Base-by-base conservation (phyloP, 768 basidiomycete genomes). In the Clitopilus hobsonii region DNA sequence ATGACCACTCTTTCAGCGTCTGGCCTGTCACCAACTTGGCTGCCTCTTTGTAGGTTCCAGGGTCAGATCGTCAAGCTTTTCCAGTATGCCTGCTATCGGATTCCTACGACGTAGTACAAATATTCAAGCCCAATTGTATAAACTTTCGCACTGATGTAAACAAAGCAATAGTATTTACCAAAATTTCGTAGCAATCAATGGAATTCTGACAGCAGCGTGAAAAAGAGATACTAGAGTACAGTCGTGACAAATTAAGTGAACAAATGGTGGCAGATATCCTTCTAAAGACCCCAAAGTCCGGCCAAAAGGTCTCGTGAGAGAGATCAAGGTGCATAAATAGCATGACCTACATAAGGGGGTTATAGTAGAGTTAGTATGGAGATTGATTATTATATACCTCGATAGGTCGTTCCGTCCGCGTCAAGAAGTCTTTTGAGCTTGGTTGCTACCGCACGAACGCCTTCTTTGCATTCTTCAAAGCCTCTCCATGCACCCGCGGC, bases 1-100 rank as follows among this genome's bases (percentile, higher is more conserved):
- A n/a, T 56, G 52, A 49, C 45, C 29, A 14, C 22, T 27, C 38
- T 49, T 24, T 3, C 61, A 91, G 89, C 71, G 71, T 79, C 54
- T 91, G 89, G 90, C 90, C 89, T 3, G 69, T 84, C 28, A 88
- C 86, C 58, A 86, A 79, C 65, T 64, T 89, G 61, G 75, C 86
- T n/a, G n/a, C n/a, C n/a, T 71, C 74, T 20, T 68, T 86, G 60
- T 86, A 72, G 76, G 41, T 18, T 45, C 10, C 22, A 45, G 18
- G 41, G n/a, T 28, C 36, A 36, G 38, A n/a, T 58, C 54, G 30
- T 32, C 32, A 10, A 45, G 41, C 10, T 20, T 45, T 20, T 48
- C 53, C 13, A 28, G 51, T 52, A 30, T 20, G n/a, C n/a, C 49
- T 7, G 29, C 3, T 27, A n/a, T 16, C 6, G 25, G 16, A 27